Conservation (phyloP, 2,329 filamentous ascomycete genomes). For the Cytospora paraplurivora region DNA sequence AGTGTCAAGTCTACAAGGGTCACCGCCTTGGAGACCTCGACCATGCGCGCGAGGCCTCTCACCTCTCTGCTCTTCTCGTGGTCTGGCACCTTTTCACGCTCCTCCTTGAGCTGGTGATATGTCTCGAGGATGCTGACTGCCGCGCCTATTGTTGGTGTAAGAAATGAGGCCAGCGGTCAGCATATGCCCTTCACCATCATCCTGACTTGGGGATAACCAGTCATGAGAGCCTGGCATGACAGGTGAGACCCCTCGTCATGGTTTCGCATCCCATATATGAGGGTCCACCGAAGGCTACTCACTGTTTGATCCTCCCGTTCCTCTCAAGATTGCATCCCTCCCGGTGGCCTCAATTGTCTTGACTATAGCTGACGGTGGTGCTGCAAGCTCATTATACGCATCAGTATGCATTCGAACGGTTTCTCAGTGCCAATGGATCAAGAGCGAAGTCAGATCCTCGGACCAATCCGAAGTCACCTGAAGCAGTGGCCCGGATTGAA, state of each 20-base stretch:
- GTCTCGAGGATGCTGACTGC: conserved; percentile 97
- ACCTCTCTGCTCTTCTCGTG: conserved; percentile 58
- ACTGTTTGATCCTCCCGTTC: conserved; percentile 85
- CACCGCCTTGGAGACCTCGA: conserved; percentile 77
- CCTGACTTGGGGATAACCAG: background rate
- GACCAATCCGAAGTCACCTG: background rate
- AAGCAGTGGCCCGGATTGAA: conserved; percentile 4
- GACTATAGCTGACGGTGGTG: conserved; percentile 87
- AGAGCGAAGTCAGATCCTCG: background rate
- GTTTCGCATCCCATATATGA: conserved; percentile 8
- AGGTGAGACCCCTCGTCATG: conserved; percentile 2
- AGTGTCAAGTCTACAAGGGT: conserved; percentile 89
- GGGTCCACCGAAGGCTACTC: conserved; percentile 42
- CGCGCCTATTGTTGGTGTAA: conserved; percentile 54
- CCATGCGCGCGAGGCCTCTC: conserved; percentile 87
- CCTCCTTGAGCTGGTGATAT: conserved; percentile 56
- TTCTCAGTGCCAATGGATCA: background rate
- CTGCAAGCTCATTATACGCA: conserved; percentile 41
- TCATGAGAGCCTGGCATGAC: conserved; percentile 1
- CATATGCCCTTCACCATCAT: background rate
- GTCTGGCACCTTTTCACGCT: conserved; percentile 33
- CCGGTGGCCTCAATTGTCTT: conserved; percentile 86
- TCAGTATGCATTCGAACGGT: conserved; percentile 9
- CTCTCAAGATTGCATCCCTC: conserved; percentile 89
- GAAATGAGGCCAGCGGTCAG: conserved; percentile 11